These are phyloP conservation scores for Colletotrichum godetiae DNA, from an alignment of 2,329 filamentous ascomycete genomes.

Conservation along the genomic window DNA sequence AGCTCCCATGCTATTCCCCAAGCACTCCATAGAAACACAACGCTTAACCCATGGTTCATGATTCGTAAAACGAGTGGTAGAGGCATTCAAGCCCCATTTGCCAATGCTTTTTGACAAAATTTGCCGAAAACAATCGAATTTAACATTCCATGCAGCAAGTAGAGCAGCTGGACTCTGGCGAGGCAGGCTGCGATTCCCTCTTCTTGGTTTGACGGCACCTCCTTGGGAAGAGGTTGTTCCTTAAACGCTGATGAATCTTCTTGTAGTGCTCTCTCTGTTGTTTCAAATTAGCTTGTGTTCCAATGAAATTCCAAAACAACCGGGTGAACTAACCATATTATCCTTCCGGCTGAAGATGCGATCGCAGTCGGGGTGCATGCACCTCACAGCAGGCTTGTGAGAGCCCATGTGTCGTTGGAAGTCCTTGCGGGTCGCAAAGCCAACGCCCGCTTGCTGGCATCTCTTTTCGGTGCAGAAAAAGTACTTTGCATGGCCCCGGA, in stretches of 20 bases:
- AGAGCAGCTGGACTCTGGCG: conserved; percentile 10
- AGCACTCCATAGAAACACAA: neutral
- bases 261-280: conserved; percentile 26
- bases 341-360: conserved; percentile 30
- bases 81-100: neutral
- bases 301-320: neutral
- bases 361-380: conserved; percentile 26
- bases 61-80: neutral
- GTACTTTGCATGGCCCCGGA: conserved; percentile 28
- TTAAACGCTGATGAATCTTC: conserved; percentile 28
- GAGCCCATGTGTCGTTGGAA: conserved; percentile 32
- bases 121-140: neutral
- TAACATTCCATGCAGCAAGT: neutral
- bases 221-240: conserved; percentile 20
- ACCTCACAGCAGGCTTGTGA: conserved; percentile 26
- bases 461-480: conserved; percentile 33
- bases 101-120: neutral
- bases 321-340: conserved; percentile 18
- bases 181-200: neutral
- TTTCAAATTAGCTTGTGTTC: neutral
- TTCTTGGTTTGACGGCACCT: conserved; percentile 7
- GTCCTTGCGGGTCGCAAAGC: conserved; percentile 29
- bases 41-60: neutral
- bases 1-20: neutral
- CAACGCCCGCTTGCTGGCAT: conserved; percentile 23